Percentiles rank a stretch among this genome's conserved stretches.
phyloP scores from a whole-genome alignment of 108 stramenopile genomes.

The Cyclotella baltica region DNA sequence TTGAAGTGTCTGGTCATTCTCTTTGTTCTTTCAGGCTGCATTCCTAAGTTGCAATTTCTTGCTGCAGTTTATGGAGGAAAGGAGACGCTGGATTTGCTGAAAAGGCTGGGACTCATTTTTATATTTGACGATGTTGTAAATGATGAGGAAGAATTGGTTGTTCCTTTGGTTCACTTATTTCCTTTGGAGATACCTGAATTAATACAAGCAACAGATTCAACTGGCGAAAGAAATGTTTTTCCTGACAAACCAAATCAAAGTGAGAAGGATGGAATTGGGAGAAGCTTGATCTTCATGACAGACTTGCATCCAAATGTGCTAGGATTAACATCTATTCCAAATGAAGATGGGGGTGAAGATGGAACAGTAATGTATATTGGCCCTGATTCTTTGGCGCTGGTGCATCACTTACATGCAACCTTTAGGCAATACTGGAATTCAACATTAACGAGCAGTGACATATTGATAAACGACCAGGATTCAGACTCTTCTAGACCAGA shows the following conservation, averaged over 20 bases:
- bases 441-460: no score
- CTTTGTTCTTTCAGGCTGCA: slow-evolving; percentile 55
- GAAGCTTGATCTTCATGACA: slow-evolving; percentile 60
- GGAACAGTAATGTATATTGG: slow-evolving; percentile 88
- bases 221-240: no score
- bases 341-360: slow-evolving; percentile 27
- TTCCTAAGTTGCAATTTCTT: slow-evolving; percentile 45
- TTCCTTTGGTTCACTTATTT: slow-evolving; percentile 73
- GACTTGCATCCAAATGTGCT: slow-evolving; percentile 83
- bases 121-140: slow-evolving; percentile 10
- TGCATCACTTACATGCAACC: slow-evolving; percentile 68
- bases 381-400: slow-evolving; percentile 80
- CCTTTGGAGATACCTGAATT: slow-evolving; percentile 54
- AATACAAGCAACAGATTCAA: background rate
- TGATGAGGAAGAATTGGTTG: slow-evolving; percentile 40
- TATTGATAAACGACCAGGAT: no score
- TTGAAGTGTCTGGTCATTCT: slow-evolving; percentile 50
- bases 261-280: slow-evolving; percentile 6
- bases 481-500: no score
- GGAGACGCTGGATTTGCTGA: slow-evolving; percentile 48
- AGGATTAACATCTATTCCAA: slow-evolving; percentile 53
- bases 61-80: slow-evolving; percentile 46
- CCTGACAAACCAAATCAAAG: background rate
- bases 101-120: slow-evolving; percentile 65
- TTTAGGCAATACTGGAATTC: slow-evolving; percentile 14